These are phyloP conservation scores for Neospermospora avenae DNA, from an alignment of 2,329 filamentous ascomycete species.

Conservation along the genomic window DNA sequence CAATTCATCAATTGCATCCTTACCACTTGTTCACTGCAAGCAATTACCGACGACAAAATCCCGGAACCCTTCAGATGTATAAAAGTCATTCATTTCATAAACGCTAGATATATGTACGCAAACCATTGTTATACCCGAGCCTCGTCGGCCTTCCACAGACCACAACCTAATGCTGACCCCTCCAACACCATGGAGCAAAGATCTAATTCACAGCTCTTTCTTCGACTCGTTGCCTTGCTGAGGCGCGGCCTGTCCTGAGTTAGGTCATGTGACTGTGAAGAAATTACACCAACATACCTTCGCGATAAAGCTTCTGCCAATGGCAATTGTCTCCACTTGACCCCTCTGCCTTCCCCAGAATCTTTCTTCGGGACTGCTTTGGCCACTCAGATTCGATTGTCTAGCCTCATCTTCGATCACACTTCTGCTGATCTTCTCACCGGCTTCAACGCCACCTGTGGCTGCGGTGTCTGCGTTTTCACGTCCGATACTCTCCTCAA, in stretches of 20 bases:
- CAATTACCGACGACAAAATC: too few species aligned
- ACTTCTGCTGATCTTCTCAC: conserved; percentile 62
- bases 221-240: conserved; percentile 17
- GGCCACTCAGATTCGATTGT: conserved; percentile 46
- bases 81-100: neutral
- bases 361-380: conserved; percentile 52
- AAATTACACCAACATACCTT: conserved; percentile 35
- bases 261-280: neutral
- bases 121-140: neutral
- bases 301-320: conserved; percentile 54
- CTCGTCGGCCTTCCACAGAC: neutral
- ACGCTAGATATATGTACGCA: neutral
- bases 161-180: neutral
- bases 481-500: conserved; percentile 68
- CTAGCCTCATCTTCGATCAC: conserved; percentile 63
- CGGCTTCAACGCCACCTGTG: conserved; percentile 46
- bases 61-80: too few species aligned
- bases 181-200: neutral
- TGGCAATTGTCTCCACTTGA: conserved; percentile 53
- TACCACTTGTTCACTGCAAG: too few species aligned
- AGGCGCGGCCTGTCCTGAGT: conserved; percentile 19
- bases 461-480: conserved; percentile 49
- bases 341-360: conserved; percentile 63
- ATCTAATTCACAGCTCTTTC: conserved; percentile 19
- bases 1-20: too few species aligned